Evolutionary conservation across 1,139 yeast species (phyloP), one percentile per base, ranked within the genome.

Genomic region (Geotrichum cucujoidarum): DNA sequence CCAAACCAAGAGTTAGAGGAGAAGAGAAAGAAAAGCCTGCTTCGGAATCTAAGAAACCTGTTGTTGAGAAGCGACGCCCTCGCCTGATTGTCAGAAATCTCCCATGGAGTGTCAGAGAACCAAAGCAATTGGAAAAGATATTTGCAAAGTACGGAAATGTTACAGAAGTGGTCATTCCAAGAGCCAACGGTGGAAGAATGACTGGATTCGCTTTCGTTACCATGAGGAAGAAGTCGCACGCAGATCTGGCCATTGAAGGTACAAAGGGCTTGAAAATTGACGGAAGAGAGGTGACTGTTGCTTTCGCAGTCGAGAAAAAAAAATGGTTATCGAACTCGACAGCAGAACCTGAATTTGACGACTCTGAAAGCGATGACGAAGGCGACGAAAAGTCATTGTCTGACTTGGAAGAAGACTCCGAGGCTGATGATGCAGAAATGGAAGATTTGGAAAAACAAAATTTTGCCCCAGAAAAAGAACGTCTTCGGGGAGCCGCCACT

Each of bases 151-250:
- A 72, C 62, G 99, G 98, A 45, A 83, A 86, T 40, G 96, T 92
- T 25, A 80, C 78, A 41, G 96, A 90, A 64, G 95, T 94, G 0
- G 80, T 81, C 58, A 88, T 92, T 57, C 98, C 98, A 34, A 79
- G 87, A 60, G 87, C 86, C 61, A 76, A 78, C 47, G 95, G 89
- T 46, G 96, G 97, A 11, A 83, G 78, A 64, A 85, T 92, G 94
- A 74, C 85, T 55, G 98, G 98, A 10, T 92, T 92, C 74, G 99
- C 90, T 0, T 94, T 92, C 66, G 90, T 92, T 18, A 83, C 94
- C 0, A 86, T 94, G 95, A 81, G 80, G 63, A 87, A 83, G 62
- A 74, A 80, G 53, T 71, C 78, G 27, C 81, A 85, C 55, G 97
- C 98, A 42, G 82, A 80, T 60, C 75, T 71, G 51, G 98, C 97